Base-by-base conservation (phyloP, 441 rosid genomes). In the Eutrema salsugineum region DNA sequence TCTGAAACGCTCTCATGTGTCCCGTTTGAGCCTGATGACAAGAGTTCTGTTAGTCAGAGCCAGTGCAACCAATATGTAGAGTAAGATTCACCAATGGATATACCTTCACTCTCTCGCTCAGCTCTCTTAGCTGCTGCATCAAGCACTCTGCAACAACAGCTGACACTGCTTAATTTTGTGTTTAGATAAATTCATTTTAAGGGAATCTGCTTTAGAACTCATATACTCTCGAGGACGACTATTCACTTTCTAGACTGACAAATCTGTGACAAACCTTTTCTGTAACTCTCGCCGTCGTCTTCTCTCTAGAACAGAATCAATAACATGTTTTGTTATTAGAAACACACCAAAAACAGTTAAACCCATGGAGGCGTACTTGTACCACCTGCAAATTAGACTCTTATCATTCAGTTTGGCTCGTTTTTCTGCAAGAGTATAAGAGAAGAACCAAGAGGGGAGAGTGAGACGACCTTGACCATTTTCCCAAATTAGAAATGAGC, bases 401-500 rank as follows among this genome's bases (percentile, higher is more conserved):
- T 64, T 14, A 64, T 8, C 42, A 55, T 12, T 39, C 8, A 70
- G 56, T 70, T 47, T 76, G 68, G 40, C 63, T 49, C 38, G 4
- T 59, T 51, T 53, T 12, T 42, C 24, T 10, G 53, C 15, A 33
- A 70, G 30, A 38, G 22, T 22, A 70, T 1, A 53, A 24, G 51
- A 49, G 8, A 17, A 44, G 43, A 49, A 39, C 30, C 27, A 54
- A 15, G 46, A 16, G 55, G 49, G 19, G 36, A 63, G 17, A 24
- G 40, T 14, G 14, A 60, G 47, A 39, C 15, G 30, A 93, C 98
- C 96, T 91, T 68, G 94, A 91, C 91, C 90, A 88, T 77, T 89
- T 84, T 53, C 97, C 98, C 70, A 88, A 83, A 61, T 87, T 81
- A 48, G 86, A 82, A 80, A 89, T 78, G 62, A 91, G 89, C 70